Base-by-base conservation (phyloP, 75 land plant genomes). In the Adiantum capillusveneris region DNA sequence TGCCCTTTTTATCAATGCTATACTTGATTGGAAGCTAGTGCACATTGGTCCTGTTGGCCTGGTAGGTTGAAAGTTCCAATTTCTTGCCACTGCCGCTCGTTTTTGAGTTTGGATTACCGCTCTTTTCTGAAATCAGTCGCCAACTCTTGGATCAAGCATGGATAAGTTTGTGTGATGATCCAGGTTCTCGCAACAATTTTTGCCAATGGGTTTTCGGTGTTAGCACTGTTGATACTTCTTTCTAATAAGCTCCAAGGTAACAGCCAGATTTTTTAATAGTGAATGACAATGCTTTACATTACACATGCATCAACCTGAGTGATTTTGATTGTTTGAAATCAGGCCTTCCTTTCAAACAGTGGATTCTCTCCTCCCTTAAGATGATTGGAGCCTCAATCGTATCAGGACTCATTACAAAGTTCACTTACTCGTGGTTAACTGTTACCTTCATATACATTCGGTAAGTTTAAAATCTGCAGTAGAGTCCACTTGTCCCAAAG, bases 171-270 rank as follows among this genome's bases (percentile, higher is more conserved):
- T 42, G 19, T 14, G 26, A 58, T 20, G 22, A 43, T 65, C 12
- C 50, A 74, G 76, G 73, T 74, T 36, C 22, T 75, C 36, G 78
- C 80, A 53, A 78, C 80, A 30, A 60, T 65, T 54, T 29, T 69
- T 27, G 80, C 74, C 2, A 74, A 58, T 62, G 27, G 44, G 14
- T 29, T 64, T 17, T 68, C 80, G 29, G 31, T 62, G 1, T 56
- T 22, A 16, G 51, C 61, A 21, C 64, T 78, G 1, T 11, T 62
- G 29, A 0, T 16, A 30, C 29, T 62, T n/a, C 79, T 78, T 34
- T 62, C 67, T 2, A 55, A 30, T 1, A 73, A 61, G 31, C 56
- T 75, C 41, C 64, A 42, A 31, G 76, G 69, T 60, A 46, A 41
- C 43, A 52, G 54, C 54, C 19, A 52, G n/a, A 41, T 14, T 41